phyloP scores from a whole-genome alignment of 768 basidiomycete species.

The Boletus sp. region DNA sequence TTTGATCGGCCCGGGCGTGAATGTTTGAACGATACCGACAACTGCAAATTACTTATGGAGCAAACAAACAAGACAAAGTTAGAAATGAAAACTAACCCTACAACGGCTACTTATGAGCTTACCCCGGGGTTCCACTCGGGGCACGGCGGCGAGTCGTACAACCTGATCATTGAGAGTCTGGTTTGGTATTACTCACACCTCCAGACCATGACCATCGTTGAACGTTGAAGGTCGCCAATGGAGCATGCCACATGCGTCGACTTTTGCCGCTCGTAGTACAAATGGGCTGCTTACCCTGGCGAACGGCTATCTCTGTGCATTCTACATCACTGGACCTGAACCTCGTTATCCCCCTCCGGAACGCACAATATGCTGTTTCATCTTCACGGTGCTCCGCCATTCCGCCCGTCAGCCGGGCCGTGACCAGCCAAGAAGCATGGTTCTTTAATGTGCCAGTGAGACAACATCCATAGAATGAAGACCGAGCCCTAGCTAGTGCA shows the following conservation, averaged over 20 bases:
- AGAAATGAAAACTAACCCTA: too few relatives aligned
- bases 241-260: background rate
- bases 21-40: too few relatives aligned
- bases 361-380: background rate
- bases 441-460: background rate
- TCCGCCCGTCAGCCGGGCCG: background rate
- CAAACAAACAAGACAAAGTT: too few relatives aligned
- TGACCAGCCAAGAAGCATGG: background rate
- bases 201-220: background rate
- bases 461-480: background rate
- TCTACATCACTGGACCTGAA: background rate
- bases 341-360: background rate
- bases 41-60: too few relatives aligned
- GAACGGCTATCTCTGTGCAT: background rate
- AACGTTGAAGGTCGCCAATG: background rate
- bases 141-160: too few relatives aligned
- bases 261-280: background rate
- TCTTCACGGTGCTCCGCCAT: conserved; percentile 6
- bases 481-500: too few relatives aligned
- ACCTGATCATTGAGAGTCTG: too few relatives aligned
- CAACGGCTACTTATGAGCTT: too few relatives aligned
- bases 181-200: too few relatives aligned
- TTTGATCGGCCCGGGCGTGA: too few relatives aligned
- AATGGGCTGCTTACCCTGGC: background rate
- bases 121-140: too few relatives aligned